phyloP scores from a whole-genome alignment of 257 asterid species.

The Nicotiana knightiana region DNA sequence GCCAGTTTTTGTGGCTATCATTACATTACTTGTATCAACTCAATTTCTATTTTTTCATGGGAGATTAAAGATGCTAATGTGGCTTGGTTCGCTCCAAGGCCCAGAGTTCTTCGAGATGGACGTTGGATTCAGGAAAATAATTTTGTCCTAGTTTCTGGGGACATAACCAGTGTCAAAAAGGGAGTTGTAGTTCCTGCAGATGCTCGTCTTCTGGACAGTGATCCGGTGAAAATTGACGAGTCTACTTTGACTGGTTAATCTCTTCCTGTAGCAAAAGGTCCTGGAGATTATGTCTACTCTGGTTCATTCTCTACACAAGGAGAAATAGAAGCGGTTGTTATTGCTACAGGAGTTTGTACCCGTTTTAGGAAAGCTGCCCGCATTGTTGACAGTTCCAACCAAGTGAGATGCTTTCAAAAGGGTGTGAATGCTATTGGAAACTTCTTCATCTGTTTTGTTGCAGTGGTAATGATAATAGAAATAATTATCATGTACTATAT shows the following conservation, averaged over 20 bases:
- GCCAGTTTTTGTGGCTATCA: slow-evolving; percentile 86
- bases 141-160: slow-evolving; percentile 75
- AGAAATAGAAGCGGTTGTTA: slow-evolving; percentile 76
- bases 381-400: slow-evolving; percentile 77
- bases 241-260: slow-evolving; percentile 94
- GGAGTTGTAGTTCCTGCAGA: slow-evolving; percentile 94
- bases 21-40: slow-evolving; percentile 67
- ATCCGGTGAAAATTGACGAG: slow-evolving; percentile 91
- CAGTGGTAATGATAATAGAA: slow-evolving; percentile 79
- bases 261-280: slow-evolving; percentile 86
- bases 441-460: slow-evolving; percentile 86
- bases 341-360: slow-evolving; percentile 93
- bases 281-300: slow-evolving; percentile 86
- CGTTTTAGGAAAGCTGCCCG: slow-evolving; percentile 92
- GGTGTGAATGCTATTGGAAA: slow-evolving; percentile 89
- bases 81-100: slow-evolving; percentile 97
- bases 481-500: slow-evolving; percentile 84
- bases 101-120: slow-evolving; percentile 86
- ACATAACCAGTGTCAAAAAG: slow-evolving; percentile 61
- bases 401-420: slow-evolving; percentile 90
- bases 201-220: slow-evolving; percentile 81
- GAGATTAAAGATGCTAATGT: slow-evolving; percentile 55
- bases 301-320: slow-evolving; percentile 96
- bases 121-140: slow-evolving; percentile 80
- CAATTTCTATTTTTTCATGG: slow-evolving; percentile 23